Conservation (phyloP, 1,284 basidiomycete genomes). For the Macrocystidia cucumis region DNA sequence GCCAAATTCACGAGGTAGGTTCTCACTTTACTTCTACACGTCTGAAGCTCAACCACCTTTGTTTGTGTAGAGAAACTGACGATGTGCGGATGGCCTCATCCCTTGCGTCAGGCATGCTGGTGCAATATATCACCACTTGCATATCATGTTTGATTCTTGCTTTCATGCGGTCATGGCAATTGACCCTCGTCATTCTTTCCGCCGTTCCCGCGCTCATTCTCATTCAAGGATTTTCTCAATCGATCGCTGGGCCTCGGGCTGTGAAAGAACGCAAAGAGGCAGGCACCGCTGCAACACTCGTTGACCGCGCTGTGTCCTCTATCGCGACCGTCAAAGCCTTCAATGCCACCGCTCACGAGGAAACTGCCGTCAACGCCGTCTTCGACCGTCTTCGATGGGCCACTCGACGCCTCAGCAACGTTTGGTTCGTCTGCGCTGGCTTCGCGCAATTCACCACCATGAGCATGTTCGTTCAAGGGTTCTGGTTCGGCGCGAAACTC, state of each 20-base stretch:
- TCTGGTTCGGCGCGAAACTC: slow-evolving; percentile 91
- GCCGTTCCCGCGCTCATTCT: slow-evolving; percentile 80
- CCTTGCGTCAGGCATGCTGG: slow-evolving; percentile 65
- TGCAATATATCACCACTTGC: slow-evolving; percentile 80
- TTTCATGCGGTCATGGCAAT: slow-evolving; percentile 71
- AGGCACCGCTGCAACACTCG: slow-evolving; percentile 66
- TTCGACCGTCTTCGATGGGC: slow-evolving; percentile 39
- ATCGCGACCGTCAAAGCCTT: slow-evolving; percentile 95
- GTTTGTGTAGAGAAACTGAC: slow-evolving; percentile 78
- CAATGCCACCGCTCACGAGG: slow-evolving; percentile 74
- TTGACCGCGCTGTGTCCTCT: slow-evolving; percentile 73
- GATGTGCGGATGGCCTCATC: slow-evolving; percentile 85
- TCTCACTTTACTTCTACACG: not conserved
- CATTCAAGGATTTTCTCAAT: slow-evolving; percentile 72
- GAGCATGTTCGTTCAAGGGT: slow-evolving; percentile 93
- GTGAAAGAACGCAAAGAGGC: slow-evolving; percentile 61
- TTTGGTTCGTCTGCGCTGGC: slow-evolving; percentile 75
- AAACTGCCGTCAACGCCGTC: slow-evolving; percentile 35
- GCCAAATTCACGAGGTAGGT: slow-evolving; percentile 84
- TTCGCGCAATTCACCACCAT: slow-evolving; percentile 75
- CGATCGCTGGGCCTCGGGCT: slow-evolving; percentile 60
- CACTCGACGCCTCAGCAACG: slow-evolving; percentile 49
- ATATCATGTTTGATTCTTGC: slow-evolving; percentile 78
- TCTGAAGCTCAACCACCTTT: not conserved
- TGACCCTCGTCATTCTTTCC: slow-evolving; percentile 89